Evolutionary conservation across 2,329 filamentous ascomycete species (phyloP), one percentile per base, ranked within the genome.

Genomic region (Nothophoma quercina): DNA sequence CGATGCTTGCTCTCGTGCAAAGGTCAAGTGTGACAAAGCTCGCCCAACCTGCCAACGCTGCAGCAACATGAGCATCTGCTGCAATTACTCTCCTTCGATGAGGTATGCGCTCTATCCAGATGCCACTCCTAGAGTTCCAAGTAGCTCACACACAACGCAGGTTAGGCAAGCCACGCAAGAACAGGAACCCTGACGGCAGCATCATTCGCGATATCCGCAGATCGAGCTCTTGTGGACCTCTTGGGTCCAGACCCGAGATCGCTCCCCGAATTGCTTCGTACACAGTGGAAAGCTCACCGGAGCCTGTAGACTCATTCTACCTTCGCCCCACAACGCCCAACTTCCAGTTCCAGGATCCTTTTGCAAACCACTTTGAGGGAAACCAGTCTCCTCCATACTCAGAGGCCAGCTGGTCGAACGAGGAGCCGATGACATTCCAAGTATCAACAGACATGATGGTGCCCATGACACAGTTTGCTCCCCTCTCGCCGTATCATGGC

Each of bases 51-150:
- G 71, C 51, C 70, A 74, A 44, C 64, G 71, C 13, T 74, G 71
- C 33, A 62, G 68, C 5, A 74, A 69, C 42, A 73, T 74, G 67
- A 65, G 62, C 32, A 68, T 74, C n/a, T 72, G 71, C 58, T 74
- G 71, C 59, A 73, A 74, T 51, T 74, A 74, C 61, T 74, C 71
- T 28, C 71, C 70, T 7, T 74, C 71, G 10, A 74, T 74, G 71
- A 74, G 71, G 71, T 74, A 72, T 38, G 55, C 36, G 19, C 21
- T 25, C 22, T 2, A 12, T 3, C n/a, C 15, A 29, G 8, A 3
- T n/a, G n/a, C 23, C 44, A 2, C 26, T 7, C 23, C 18, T 9
- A 18, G 21, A 2, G 15, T 16, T 51, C 28, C 32, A 44, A 49
- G 15, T 19, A 30, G 32, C 64, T 71, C 29, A 71, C 56, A 38